Conservation (phyloP, 345 rosid species). For the Cardamine chenopodiifolia region DNA sequence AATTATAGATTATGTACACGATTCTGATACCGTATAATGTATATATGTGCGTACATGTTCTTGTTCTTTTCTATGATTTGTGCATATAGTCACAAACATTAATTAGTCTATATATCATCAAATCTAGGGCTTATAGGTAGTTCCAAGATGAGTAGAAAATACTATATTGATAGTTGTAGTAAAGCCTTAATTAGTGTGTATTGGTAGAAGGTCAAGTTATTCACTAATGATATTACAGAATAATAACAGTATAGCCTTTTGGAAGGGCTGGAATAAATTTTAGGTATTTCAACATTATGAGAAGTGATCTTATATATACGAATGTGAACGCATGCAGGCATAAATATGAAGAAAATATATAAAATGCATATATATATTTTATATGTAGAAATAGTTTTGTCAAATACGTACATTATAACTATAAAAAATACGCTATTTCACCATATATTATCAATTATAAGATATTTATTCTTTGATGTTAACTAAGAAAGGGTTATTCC, state of each 20-base stretch:
- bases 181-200: background rate
- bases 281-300: conserved; percentile 8
- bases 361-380: too few species aligned
- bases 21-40: background rate
- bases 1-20: background rate
- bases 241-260: conserved; percentile 12
- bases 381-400: background rate
- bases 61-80: background rate
- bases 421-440: background rate
- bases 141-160: background rate
- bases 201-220: background rate
- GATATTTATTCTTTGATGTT: background rate
- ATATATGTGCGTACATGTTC: background rate
- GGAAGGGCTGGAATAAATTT: background rate
- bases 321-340: conserved; percentile 18
- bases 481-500: background rate
- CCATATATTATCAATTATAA: background rate
- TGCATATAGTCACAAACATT: background rate
- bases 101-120: background rate
- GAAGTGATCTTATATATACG: background rate
- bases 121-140: conserved; percentile 32
- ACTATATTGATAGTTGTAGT: background rate
- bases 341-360: background rate
- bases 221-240: background rate
- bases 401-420: background rate